These are phyloP conservation scores for Podospora australis DNA, from an alignment of 495 filamentous ascomycete genomes.

Conservation along the genomic window DNA sequence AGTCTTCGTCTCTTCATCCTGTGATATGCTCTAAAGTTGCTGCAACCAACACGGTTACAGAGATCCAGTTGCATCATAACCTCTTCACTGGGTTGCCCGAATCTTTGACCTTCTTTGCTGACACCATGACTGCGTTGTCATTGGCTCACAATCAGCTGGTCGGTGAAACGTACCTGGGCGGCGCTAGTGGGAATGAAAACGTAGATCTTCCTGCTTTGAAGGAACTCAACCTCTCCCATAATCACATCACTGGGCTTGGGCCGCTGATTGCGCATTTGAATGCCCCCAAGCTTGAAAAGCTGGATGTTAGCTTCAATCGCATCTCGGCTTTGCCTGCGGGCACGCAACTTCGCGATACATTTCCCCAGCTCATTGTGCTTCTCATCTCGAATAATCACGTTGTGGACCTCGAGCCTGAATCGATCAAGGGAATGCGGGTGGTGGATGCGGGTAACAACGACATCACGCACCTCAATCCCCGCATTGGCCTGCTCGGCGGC, in stretches of 20 bases:
- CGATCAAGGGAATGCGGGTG: slow-evolving; percentile 64
- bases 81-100: slow-evolving; percentile 62
- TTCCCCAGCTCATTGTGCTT: slow-evolving; percentile 60
- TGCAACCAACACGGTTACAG: slow-evolving; percentile 38
- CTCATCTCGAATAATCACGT: slow-evolving; percentile 72
- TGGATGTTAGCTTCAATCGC: slow-evolving; percentile 77
- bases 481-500: slow-evolving; percentile 65
- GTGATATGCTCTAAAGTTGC: slow-evolving; percentile 45
- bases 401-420: slow-evolving; percentile 62
- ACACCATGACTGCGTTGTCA: slow-evolving; percentile 66
- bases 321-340: slow-evolving; percentile 60
- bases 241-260: slow-evolving; percentile 58
- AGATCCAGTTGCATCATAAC: slow-evolving; percentile 70
- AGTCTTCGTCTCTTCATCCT: slow-evolving; percentile 48
- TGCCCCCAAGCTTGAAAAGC: slow-evolving; percentile 63
- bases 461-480: slow-evolving; percentile 67
- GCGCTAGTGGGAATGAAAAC: slow-evolving; percentile 33
- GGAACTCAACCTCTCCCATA: slow-evolving; percentile 64
- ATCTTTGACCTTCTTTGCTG: slow-evolving; percentile 58
- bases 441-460: slow-evolving; percentile 80
- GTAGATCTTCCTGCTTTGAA: slow-evolving; percentile 67
- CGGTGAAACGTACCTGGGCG: slow-evolving; percentile 48
- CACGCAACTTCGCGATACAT: slow-evolving; percentile 41
- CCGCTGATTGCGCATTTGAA: slow-evolving; percentile 56
- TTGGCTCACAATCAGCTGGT: slow-evolving; percentile 72